Conservation (phyloP, 345 rosid species). For the Arabis hirsuta region DNA sequence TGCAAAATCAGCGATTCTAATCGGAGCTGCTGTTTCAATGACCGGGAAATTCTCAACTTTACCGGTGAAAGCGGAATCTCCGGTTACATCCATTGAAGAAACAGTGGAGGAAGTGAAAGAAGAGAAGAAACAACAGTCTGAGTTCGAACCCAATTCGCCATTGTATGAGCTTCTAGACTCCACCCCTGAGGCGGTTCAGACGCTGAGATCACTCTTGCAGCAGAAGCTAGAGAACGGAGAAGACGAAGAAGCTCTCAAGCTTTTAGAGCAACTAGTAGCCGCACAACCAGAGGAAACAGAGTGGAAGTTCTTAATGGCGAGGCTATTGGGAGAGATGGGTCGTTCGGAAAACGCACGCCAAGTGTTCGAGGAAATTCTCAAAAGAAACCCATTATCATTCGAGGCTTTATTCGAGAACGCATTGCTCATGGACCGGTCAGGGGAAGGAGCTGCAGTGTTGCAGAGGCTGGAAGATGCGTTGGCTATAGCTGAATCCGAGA, state of each 20-base stretch:
- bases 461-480: constrained; percentile 76
- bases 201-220: constrained; percentile 62
- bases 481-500: constrained; percentile 60
- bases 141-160: constrained; percentile 41
- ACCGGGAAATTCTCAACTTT: constrained; percentile 49
- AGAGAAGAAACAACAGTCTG: constrained; percentile 23
- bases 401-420: constrained; percentile 94
- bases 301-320: constrained; percentile 80
- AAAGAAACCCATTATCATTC: constrained; percentile 69
- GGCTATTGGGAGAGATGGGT: constrained; percentile 65
- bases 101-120: constrained; percentile 26
- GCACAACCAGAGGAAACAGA: constrained; percentile 67
- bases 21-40: constrained; percentile 58
- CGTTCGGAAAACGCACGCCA: constrained; percentile 64
- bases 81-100: constrained; percentile 50
- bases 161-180: constrained; percentile 56
- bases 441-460: constrained; percentile 75
- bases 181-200: constrained; percentile 55
- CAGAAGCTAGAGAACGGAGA: constrained; percentile 77
- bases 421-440: constrained; percentile 73
- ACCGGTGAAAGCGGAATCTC: constrained; percentile 64
- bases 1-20: constrained; percentile 57
- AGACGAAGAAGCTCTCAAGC: constrained; percentile 64
- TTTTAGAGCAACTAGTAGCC: constrained; percentile 52
- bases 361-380: constrained; percentile 84